A percentile compares a stretch with the other conserved stretches of the same genome.
These are phyloP conservation scores for Diaporthe eres DNA, from an alignment of 2,329 filamentous ascomycete genomes.

Conservation along the genomic window DNA sequence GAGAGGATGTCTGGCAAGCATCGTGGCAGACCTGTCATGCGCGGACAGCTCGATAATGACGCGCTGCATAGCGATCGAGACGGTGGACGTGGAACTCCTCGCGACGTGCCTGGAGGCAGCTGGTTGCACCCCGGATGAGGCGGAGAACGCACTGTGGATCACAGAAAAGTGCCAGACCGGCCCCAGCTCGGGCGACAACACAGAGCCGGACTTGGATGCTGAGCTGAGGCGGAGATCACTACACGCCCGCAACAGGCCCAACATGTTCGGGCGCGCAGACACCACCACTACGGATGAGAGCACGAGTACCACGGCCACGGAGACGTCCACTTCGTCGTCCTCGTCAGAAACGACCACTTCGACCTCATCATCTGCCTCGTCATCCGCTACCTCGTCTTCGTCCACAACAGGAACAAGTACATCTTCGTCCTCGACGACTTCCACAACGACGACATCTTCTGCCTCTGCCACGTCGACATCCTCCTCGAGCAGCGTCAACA, in stretches of 20 bases:
- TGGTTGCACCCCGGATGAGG: conserved; percentile 7
- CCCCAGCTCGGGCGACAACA: neutral
- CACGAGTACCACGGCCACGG: neutral
- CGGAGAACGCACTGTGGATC: conserved; percentile 3
- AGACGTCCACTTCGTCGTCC: neutral
- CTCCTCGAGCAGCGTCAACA: neutral
- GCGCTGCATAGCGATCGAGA: neutral
- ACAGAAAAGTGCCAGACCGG: conserved; percentile 9
- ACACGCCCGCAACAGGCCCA: neutral
- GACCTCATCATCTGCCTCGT: neutral
- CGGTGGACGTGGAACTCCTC: neutral
- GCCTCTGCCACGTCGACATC: neutral
- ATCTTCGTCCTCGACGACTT: neutral
- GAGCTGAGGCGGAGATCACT: conserved; percentile 16
- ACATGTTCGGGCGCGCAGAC: neutral
- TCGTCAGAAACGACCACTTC: neutral
- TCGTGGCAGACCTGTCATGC: conserved; percentile 11
- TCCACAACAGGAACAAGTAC: neutral
- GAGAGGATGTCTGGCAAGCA: neutral
- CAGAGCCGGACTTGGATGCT: neutral
- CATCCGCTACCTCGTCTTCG: neutral
- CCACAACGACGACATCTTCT: neutral
- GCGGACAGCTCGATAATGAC: neutral
- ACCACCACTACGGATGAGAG: neutral
- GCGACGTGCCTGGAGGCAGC: neutral